Percentiles rank a stretch among this genome's conserved stretches.
These are phyloP conservation scores for Colletotrichum lini DNA, from an alignment of 2,329 filamentous ascomycete genomes.

Conservation along the genomic window DNA sequence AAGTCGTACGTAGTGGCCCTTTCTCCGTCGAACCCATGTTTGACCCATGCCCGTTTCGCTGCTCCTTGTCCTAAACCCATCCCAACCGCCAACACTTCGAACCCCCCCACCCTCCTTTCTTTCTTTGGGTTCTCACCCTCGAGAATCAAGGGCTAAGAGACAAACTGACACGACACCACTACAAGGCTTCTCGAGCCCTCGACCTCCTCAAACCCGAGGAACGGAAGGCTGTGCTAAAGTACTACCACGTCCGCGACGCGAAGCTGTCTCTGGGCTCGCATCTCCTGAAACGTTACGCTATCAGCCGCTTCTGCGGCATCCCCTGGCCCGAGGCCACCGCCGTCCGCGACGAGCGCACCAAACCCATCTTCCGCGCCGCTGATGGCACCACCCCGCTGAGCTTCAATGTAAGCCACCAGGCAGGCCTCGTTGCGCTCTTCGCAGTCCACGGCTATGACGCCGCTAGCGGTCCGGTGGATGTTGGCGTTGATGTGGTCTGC, in stretches of 20 bases:
- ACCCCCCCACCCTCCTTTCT: neutral
- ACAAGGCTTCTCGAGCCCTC: conserved; percentile 68
- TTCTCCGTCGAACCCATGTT: conserved; percentile 1
- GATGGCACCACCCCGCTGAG: conserved; percentile 63
- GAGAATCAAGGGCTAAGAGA: neutral
- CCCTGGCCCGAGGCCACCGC: conserved; percentile 73
- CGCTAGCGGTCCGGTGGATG: conserved; percentile 54
- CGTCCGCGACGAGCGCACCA: conserved; percentile 68
- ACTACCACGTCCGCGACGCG: conserved; percentile 78
- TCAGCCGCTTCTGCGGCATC: conserved; percentile 70
- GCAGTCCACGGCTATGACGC: conserved; percentile 59
- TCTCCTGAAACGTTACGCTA: conserved; percentile 80
- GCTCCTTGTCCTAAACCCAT: conserved; percentile 6
- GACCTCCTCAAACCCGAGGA: conserved; percentile 69
- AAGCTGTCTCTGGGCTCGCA: conserved; percentile 81
- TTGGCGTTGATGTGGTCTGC: conserved; percentile 85
- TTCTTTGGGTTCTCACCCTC: conserved; percentile 20
- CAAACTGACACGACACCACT: conserved; percentile 17
- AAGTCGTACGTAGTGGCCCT: conserved; percentile 56
- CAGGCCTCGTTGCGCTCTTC: conserved; percentile 79
- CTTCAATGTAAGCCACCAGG: conserved; percentile 87
- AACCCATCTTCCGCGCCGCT: conserved; percentile 67
- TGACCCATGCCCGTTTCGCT: conserved; percentile 22
- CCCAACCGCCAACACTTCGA: conserved; percentile 11
- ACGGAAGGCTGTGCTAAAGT: conserved; percentile 69